Conservation (phyloP, 208 protist species). For the Trypanosoma rangeli region DNA sequence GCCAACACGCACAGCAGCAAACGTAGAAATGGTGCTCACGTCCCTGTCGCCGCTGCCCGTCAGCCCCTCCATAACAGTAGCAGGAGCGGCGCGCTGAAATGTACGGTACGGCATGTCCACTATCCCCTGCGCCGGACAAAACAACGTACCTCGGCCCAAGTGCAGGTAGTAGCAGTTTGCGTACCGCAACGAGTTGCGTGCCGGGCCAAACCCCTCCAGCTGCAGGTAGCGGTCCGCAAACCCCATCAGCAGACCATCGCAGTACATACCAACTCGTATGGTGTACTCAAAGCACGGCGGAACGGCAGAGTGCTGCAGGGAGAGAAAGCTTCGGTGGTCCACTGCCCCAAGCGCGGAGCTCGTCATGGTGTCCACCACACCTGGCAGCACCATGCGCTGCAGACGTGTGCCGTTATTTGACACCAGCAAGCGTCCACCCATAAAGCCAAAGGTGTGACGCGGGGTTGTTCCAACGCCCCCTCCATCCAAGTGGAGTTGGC, state of each 20-base stretch:
- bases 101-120: constrained; percentile 21
- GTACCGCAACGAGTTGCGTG: constrained; percentile 41
- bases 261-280: constrained; percentile 7
- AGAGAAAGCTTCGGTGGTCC: constrained; percentile 34
- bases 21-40: neutral
- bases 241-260: constrained; percentile 39
- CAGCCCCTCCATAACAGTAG: neutral
- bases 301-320: constrained; percentile 8
- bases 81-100: constrained; percentile 6
- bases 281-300: constrained; percentile 26
- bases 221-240: constrained; percentile 57
- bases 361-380: constrained; percentile 25
- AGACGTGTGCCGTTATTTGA: constrained; percentile 20
- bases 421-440: constrained; percentile 17
- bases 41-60: neutral
- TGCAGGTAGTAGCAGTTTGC: constrained; percentile 50
- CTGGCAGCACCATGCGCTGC: constrained; percentile 19
- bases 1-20: constrained; percentile 17
- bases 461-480: neutral
- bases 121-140: constrained; percentile 31
- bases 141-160: constrained; percentile 36
- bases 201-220: constrained; percentile 47
- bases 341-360: constrained; percentile 38
- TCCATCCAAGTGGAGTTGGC: neutral
- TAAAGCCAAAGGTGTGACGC: constrained; percentile 21